Evolutionary conservation across 495 filamentous ascomycete genomes (phyloP), one percentile per base, ranked within the genome.

Genomic region (Penicillium roqueforti): DNA sequence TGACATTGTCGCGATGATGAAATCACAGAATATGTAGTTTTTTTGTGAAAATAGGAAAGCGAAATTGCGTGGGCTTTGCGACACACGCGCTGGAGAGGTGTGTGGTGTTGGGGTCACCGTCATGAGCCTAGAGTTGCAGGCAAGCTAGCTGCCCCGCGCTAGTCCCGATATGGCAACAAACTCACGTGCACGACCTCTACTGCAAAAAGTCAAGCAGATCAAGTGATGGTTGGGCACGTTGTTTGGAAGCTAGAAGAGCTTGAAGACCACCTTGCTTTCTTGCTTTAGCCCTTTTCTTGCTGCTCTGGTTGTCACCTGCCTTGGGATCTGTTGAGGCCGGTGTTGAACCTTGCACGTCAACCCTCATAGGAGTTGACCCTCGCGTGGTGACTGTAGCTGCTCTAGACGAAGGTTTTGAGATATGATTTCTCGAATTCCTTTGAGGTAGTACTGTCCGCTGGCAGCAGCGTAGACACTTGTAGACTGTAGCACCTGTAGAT

Each of bases 171-270:
- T 31, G 29, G 28, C 13, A 49, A 23, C 1, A n/a, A 3, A 14
- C 4, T 51, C 48, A 51, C 48, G 50, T 52, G 47, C 14, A 9
- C 8, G 29, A 52, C 50, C 45, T 60, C 50, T 50, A 60, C 42
- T 82, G 77, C 57, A 86, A 73, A 48, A 86, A 77, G 59, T 84
- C 82, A 68, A 84, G 73, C 6, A 84, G 68, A 66, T 81, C 77
- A 4, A 85, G 66, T 44, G 71, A 75, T 3, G 66, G 40, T 44
- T 68, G 62, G 1, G 65, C 56, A 18, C 63, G 66, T 59, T 76
- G 76, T 59, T 77, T 80, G 23, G 80, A 76, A 14, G 77, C 79
- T 18, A 86, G 62, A 19, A 83, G 59, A 39, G 80, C 78, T 63
- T 83, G 80, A n/a, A 86, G 65, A 2, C 81, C 75, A 13, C 78